Conservation (phyloP, 805 yeast species). For the Candida germanica region DNA sequence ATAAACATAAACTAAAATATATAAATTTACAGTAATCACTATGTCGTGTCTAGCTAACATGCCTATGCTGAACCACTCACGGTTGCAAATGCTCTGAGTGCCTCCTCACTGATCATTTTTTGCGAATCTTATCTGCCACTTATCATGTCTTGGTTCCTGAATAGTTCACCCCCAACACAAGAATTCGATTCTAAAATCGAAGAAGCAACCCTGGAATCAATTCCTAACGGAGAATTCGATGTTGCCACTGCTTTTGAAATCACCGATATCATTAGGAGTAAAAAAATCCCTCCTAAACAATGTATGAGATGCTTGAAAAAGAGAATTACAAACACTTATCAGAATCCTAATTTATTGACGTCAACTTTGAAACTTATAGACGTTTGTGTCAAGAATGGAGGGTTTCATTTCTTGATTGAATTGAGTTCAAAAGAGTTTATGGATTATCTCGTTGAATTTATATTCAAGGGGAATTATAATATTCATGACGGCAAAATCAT, state of each 20-base stretch:
- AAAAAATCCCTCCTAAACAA: constrained; percentile 71
- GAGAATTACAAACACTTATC: constrained; percentile 53
- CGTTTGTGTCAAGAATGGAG: constrained; percentile 89
- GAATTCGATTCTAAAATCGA: constrained; percentile 62
- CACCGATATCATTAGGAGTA: constrained; percentile 81
- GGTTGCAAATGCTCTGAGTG: no score
- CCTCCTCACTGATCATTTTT: no score
- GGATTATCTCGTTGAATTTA: constrained; percentile 62
- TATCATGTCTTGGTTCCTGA: constrained; percentile 58
- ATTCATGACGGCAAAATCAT: constrained; percentile 20
- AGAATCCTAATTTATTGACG: constrained; percentile 77
- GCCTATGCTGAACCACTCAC: no score
- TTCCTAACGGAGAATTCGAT: constrained; percentile 89
- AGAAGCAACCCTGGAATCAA: constrained; percentile 82
- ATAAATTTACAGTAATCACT: no score
- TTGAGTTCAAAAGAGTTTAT: constrained; percentile 81
- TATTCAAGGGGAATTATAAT: constrained; percentile 39
- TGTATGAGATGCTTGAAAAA: constrained; percentile 84
- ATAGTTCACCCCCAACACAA: constrained; percentile 27
- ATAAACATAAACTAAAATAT: no score
- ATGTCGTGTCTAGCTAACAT: no score
- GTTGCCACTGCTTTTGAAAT: constrained; percentile 70
- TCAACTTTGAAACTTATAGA: constrained; percentile 77
- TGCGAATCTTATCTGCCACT: no score
- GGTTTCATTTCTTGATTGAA: constrained; percentile 76